Evolutionary conservation across 345 rosid species (phyloP).

Genomic region (Heritiera littoralis): DNA sequence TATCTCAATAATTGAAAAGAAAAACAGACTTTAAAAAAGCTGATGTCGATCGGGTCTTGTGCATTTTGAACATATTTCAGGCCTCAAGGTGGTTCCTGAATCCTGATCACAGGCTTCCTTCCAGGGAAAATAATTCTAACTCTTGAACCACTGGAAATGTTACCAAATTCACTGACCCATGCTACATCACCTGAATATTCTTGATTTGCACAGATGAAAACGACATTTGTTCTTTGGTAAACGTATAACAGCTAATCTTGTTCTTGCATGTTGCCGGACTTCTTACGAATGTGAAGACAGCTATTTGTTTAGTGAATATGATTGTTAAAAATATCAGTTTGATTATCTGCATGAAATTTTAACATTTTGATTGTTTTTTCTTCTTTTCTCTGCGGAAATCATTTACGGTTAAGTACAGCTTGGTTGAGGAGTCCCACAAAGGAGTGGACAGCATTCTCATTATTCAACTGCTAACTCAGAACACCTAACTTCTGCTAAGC

Average conservation of each 20-base stretch:
- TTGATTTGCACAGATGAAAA: not conserved
- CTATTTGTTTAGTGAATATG: no score
- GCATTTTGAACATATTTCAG: no score
- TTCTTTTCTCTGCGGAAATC: constrained; percentile 25
- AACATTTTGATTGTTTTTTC: not conserved
- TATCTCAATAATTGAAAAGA: no score
- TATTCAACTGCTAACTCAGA: constrained; percentile 64
- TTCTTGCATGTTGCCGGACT: not conserved
- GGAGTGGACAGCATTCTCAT: constrained; percentile 51
- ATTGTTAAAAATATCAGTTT: not conserved
- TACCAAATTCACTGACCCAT: no score
- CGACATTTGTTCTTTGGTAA: not conserved
- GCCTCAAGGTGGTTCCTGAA: no score
- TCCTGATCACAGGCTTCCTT: no score
- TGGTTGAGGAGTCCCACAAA: constrained; percentile 68
- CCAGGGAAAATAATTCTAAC: no score
- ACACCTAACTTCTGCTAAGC: constrained; percentile 64
- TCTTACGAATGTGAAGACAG: not conserved
- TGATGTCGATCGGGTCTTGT: no score
- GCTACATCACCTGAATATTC: no score
- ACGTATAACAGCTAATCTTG: not conserved
- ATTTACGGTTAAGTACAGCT: constrained; percentile 41
- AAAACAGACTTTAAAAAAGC: no score
- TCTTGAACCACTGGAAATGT: no score
- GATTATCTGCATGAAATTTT: not conserved